Conservation (phyloP, 2,329 filamentous ascomycete genomes). For the Aspergillus quadricinctus region DNA sequence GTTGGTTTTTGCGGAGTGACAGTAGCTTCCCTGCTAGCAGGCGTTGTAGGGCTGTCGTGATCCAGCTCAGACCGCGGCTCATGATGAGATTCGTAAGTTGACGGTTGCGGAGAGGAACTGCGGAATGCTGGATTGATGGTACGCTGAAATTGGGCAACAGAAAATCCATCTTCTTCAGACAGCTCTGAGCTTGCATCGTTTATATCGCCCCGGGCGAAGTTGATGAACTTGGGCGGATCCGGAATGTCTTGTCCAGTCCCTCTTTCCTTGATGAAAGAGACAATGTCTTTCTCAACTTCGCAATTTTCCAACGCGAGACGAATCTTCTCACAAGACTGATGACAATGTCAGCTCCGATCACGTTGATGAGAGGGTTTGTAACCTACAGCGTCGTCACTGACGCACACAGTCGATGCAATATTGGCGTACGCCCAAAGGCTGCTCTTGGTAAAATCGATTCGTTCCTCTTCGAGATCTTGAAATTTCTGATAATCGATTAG, state of each 20-base stretch:
- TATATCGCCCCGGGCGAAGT: conserved; percentile 82
- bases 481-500: conserved; percentile 65
- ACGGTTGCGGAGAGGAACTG: conserved; percentile 93
- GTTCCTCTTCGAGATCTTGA: conserved; percentile 95
- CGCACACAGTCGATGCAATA: conserved; percentile 92
- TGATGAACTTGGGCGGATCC: conserved; percentile 95
- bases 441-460: conserved; percentile 94
- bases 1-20: conserved; percentile 50
- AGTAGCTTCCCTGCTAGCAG: conserved; percentile 49
- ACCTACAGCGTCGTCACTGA: conserved; percentile 79
- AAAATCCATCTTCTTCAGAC: conserved; percentile 92
- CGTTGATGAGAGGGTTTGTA: neutral
- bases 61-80: conserved; percentile 72
- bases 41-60: conserved; percentile 48
- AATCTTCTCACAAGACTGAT: conserved; percentile 85
- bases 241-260: conserved; percentile 97
- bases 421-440: conserved; percentile 98
- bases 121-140: conserved; percentile 95
- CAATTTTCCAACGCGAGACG: conserved; percentile 88
- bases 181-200: conserved; percentile 75
- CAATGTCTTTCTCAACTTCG: conserved; percentile 94
- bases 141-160: conserved; percentile 90
- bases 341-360: conserved; percentile 8
- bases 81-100: conserved; percentile 86
- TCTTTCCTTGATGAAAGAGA: conserved; percentile 76